A percentile compares a stretch with the other conserved stretches of the same genome.
Evolutionary conservation across 2,329 filamentous ascomycete genomes (phyloP).

Genomic region (Hansfordia pulvinata): DNA sequence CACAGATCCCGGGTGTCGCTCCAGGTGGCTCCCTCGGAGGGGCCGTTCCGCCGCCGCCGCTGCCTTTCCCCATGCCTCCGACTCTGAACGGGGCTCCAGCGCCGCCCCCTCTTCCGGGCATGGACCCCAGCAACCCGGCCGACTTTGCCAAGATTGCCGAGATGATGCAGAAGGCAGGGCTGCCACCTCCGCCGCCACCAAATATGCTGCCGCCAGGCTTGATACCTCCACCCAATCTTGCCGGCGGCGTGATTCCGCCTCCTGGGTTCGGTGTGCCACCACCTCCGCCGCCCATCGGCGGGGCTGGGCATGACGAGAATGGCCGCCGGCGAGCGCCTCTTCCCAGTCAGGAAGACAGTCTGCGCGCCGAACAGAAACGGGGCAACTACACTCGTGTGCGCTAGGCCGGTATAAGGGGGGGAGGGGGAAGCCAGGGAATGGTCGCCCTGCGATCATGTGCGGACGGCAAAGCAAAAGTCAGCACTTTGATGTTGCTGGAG

Average conservation of each 20-base stretch:
- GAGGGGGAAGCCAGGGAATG: too few species aligned
- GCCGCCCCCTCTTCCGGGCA: conserved; percentile 30
- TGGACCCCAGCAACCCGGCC: conserved; percentile 46
- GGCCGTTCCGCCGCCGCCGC: conserved; percentile 26
- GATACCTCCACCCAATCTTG: conserved; percentile 29
- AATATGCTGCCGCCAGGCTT: conserved; percentile 31
- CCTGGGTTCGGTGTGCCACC: conserved; percentile 29
- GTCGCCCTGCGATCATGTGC: too few species aligned
- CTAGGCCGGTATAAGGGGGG: too few species aligned
- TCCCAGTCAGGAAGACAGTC: conserved; percentile 72
- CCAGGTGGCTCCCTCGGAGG: conserved; percentile 13
- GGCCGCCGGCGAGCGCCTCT: conserved; percentile 49
- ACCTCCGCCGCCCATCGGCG: conserved; percentile 17
- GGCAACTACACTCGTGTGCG: conserved; percentile 44
- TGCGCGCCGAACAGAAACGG: conserved; percentile 61
- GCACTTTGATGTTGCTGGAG: too few species aligned
- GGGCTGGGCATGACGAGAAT: conserved; percentile 15
- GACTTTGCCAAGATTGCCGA: conserved; percentile 48
- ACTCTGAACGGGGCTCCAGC: conserved; percentile 30
- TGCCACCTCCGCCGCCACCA: conserved; percentile 44
- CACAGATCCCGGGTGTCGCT: conserved; percentile 17
- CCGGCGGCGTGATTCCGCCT: conserved; percentile 14
- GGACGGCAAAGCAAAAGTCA: too few species aligned
- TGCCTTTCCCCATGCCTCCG: conserved; percentile 36
- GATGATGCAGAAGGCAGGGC: conserved; percentile 51